Base-by-base conservation (phyloP, 371 early-diverging fungal genomes). In the Chytridium lagenaria region DNA sequence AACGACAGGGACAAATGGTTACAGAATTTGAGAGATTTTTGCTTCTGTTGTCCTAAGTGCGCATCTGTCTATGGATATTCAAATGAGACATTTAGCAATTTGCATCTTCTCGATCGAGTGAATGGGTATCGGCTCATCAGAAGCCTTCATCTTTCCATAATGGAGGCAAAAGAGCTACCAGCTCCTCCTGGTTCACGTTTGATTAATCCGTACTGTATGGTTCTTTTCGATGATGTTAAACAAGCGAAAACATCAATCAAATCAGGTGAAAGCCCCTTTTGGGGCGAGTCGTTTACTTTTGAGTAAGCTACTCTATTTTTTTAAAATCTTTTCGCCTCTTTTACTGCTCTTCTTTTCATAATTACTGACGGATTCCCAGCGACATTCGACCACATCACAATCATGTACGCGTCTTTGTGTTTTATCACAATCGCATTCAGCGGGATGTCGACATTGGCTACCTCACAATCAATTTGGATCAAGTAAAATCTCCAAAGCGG, bases 221-320 rank as follows among this genome's bases (percentile, higher is more conserved):
- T 78, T 23, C 65, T 79, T 59, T 70, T 83, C 39, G 78, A 79
- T 40, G 83, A 81, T 38, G 68, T 81, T 28, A 81, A 79, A 50
- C 77, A 78, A 39, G 78, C 79, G 3, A 69, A 75, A 19, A 79
- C 81, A 3, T 55, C 75, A 31, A 69, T 73, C n/a, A 83, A 83
- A 55, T n/a, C 5, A 28, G 79, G 76, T 0, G 78, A 79, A 19
- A 44, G 71, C 26, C 80, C 83, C 38, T 80, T 83, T 66, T 83
- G 83, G 83, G 79, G 78, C 15, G 83, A 83, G 52, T 61, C 65
- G 7, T 83, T 80, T 51, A 51, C n/a, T n/a, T 76, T 79, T 51
- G 64, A 68, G 77, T 77, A 26, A 31, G 66, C 51, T 50, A 61
- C 15, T 64, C 61, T 30, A 59, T 7, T 63, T 33, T 49, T 10